These are phyloP conservation scores for sunflower (Helianthus annuus) DNA, from an alignment of 129 eudicot species.

Conservation along the genomic window DNA sequence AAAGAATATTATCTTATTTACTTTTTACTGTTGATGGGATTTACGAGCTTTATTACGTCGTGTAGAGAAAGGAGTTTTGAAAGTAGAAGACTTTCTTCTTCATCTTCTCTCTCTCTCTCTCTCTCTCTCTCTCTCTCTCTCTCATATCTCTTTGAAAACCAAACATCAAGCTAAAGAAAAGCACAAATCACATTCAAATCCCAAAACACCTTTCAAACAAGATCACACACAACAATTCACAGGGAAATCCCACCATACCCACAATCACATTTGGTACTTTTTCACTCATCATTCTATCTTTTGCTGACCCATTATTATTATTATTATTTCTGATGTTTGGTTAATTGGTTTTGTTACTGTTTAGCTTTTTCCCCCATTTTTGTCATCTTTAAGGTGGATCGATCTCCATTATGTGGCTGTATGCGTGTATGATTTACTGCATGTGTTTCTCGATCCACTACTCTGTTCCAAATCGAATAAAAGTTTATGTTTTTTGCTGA, in stretches of 20 bases:
- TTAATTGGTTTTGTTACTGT: slow-evolving; percentile 23
- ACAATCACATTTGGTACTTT: slow-evolving; percentile 32
- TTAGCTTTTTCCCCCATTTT: neutral
- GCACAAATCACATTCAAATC: slow-evolving; percentile 22
- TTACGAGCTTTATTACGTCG: slow-evolving; percentile 22
- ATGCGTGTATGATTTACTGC: slow-evolving; percentile 6
- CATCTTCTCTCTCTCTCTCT: slow-evolving; percentile 9
- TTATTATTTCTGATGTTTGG: slow-evolving; percentile 10
- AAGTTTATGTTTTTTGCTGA: slow-evolving; percentile 9
- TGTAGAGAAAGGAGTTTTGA: slow-evolving; percentile 36
- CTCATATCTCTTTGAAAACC: slow-evolving; percentile 27
- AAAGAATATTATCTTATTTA: neutral
- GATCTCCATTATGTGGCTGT: slow-evolving; percentile 19
- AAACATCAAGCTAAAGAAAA: slow-evolving; percentile 33
- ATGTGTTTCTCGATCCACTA: slow-evolving; percentile 12
- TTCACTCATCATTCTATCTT: slow-evolving; percentile 23
- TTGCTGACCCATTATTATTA: neutral
- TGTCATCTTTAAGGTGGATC: slow-evolving; percentile 21
- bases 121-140: too few species aligned
- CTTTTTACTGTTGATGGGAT: slow-evolving; percentile 15
- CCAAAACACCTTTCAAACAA: neutral
- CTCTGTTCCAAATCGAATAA: neutral
- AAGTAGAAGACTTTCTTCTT: slow-evolving; percentile 25
- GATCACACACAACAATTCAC: slow-evolving; percentile 5
- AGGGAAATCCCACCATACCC: slow-evolving; percentile 18